Evolutionary conservation across 2,329 filamentous ascomycete species (phyloP).

Genomic region (Xylaria sp.): DNA sequence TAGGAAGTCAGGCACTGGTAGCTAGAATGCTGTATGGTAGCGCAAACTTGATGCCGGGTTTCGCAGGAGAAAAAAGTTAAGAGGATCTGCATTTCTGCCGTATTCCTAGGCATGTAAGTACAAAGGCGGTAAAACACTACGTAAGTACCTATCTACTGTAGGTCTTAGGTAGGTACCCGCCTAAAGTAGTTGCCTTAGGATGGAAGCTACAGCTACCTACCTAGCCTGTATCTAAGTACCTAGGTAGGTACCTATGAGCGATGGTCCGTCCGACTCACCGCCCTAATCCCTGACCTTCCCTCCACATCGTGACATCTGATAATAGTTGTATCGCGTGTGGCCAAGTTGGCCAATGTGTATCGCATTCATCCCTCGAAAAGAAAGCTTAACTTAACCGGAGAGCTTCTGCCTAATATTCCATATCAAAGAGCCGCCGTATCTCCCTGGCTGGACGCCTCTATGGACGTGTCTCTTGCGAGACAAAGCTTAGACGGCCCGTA

Average conservation of each 20-base stretch:
- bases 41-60: background rate
- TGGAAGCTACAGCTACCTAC: background rate
- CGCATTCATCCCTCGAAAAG: conserved; percentile 11
- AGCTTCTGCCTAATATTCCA: background rate
- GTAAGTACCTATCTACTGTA: too few relatives aligned
- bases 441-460: conserved; percentile 1
- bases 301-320: conserved; percentile 10
- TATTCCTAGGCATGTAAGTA: conserved; percentile 7
- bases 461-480: conserved; percentile 21
- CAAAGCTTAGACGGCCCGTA: conserved; percentile 9
- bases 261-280: background rate
- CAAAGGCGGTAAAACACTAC: conserved; percentile 33
- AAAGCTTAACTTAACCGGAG: conserved; percentile 1
- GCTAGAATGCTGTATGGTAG: background rate
- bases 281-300: background rate
- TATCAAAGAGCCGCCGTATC: background rate
- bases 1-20: background rate
- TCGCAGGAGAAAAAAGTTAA: conserved; percentile 27
- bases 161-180: background rate
- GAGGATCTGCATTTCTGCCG: conserved; percentile 29
- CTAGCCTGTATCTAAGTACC: background rate
- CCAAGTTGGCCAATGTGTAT: conserved; percentile 12
- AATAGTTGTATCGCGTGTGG: background rate
- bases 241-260: conserved; percentile 6
- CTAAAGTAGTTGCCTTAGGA: background rate